Base-by-base conservation (phyloP, 352 stramenopile genomes). In the Pythium pyrilobum region DNA sequence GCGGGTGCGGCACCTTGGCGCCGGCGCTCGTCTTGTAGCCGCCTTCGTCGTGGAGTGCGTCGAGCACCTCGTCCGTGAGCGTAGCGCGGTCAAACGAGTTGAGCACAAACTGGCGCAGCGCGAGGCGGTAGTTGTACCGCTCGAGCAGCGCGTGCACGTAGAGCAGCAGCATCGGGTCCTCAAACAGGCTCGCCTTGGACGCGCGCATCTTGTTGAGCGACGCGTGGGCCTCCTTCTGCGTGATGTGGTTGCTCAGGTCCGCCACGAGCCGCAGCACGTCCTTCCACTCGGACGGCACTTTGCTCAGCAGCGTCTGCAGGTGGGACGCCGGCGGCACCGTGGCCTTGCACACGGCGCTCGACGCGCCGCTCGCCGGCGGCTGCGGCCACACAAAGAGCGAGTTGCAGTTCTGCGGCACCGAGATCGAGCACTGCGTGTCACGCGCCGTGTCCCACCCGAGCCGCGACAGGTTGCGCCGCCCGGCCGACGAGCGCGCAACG, bases 171-270 rank as follows among this genome's bases (percentile, higher is more conserved):
- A 87, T 77, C 11, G 83, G 81, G 28, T 93, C 81, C 59, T 95
- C 81, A 53, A 95, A 95, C 24, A 95, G 61, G 32, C 71, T 66
- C 1, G 79, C 48, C 43, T 92, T 87, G n/a, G 76, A 65, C 8
- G 67, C 68, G 10, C 81, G 81, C 31, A 95, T 50, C 56, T 90
- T 91, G 74, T 91, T 92, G 12, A 95, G 70, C 39, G 81, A 87
- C 20, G 80, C 74, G 57, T 92, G 82, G 2, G 85, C 85, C 54
- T 95, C 85, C 60, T 95, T 95, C 56, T 95, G 85, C 3, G 82
- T 92, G 52, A 95, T 95, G 55, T 93, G 84, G 65, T 92, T 93
- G 55, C 85, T 95, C 56, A 95, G 33, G 36, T 95, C 83, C 1
- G 81, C 85, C 28, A 95, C 73, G 44, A 80, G 68, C 1, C 82